Evolutionary conservation across 768 basidiomycete genomes (phyloP).

Genomic region (Podaxis carcinomalis): DNA sequence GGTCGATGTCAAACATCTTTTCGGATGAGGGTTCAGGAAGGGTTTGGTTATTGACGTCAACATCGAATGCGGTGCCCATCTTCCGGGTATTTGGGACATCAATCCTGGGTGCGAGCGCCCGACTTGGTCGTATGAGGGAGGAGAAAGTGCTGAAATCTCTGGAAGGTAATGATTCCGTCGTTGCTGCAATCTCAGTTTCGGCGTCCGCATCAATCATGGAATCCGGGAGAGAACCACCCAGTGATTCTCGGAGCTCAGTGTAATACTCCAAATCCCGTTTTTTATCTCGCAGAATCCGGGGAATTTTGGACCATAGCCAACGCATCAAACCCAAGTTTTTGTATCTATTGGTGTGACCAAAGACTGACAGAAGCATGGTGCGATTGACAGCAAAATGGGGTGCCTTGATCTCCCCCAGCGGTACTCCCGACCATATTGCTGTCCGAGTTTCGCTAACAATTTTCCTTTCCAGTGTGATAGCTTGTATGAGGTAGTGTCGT

Average conservation of each 20-base stretch:
- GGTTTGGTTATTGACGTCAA: slow-evolving; percentile 28
- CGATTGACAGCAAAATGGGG: slow-evolving; percentile 56
- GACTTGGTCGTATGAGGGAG: not conserved
- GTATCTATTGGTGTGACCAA: slow-evolving; percentile 53
- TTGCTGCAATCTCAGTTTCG: slow-evolving; percentile 10
- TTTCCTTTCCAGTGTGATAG: slow-evolving; percentile 40
- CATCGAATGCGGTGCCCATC: slow-evolving; percentile 22
- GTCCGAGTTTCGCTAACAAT: slow-evolving; percentile 26
- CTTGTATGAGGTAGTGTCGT: slow-evolving; percentile 63
- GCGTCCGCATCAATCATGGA: not conserved
- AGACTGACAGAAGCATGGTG: slow-evolving; percentile 50
- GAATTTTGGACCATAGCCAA: slow-evolving; percentile 50
- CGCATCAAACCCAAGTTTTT: slow-evolving; percentile 57
- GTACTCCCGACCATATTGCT: slow-evolving; percentile 16
- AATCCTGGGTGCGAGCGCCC: not conserved
- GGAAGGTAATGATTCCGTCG: slow-evolving; percentile 1
- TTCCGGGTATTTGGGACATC: not conserved
- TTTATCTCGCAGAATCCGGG: slow-evolving; percentile 44
- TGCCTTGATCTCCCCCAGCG: slow-evolving; percentile 33
- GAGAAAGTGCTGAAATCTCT: not conserved
- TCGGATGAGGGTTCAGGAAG: slow-evolving; percentile 17
- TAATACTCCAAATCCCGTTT: slow-evolving; percentile 41
- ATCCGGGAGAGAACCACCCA: not conserved
- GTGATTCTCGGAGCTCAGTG: slow-evolving; percentile 23
- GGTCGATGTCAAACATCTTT: slow-evolving; percentile 45